Evolutionary conservation across 2,329 filamentous ascomycete genomes (phyloP).

Genomic region (Ascochyta fabae): DNA sequence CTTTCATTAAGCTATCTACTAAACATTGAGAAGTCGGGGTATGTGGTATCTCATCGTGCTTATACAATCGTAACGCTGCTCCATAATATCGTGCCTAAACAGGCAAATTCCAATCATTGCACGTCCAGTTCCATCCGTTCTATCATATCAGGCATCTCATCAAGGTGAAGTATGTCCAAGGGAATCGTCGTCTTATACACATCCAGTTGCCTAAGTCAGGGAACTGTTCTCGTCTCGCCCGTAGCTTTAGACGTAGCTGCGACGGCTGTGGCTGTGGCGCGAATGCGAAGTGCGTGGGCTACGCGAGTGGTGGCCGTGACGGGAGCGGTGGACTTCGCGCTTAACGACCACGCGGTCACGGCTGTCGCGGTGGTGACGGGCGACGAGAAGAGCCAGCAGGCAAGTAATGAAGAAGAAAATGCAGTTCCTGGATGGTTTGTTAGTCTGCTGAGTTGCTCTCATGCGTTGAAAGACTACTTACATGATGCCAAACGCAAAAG

Average conservation of each 20-base stretch:
- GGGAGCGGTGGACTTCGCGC: conserved; percentile 57
- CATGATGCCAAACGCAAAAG: conserved; percentile 89
- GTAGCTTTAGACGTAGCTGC: conserved; percentile 43
- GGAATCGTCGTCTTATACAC: conserved; percentile 24
- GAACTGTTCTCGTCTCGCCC: background rate
- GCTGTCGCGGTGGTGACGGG: conserved; percentile 51
- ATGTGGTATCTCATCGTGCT: conserved; percentile 8
- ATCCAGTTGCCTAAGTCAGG: background rate
- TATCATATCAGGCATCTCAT: conserved; percentile 12
- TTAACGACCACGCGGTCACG: conserved; percentile 61
- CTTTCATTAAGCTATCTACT: conserved; percentile 11
- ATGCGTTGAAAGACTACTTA: conserved; percentile 50
- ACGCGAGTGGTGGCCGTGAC: conserved; percentile 51
- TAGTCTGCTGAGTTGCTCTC: conserved; percentile 20
- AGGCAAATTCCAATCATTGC: background rate
- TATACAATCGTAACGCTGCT: conserved; percentile 2
- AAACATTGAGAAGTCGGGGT: background rate
- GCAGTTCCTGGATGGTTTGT: conserved; percentile 41
- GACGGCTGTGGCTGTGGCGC: conserved; percentile 43
- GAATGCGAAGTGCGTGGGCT: conserved; percentile 48
- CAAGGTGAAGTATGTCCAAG: conserved; percentile 19
- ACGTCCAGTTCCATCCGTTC: conserved; percentile 2
- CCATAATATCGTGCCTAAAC: background rate
- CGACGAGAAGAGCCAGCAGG: conserved; percentile 67
- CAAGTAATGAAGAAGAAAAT: conserved; percentile 48